phyloP scores from a whole-genome alignment of 2,329 filamentous ascomycete species.

The Colletotrichum gloeosporioides region DNA sequence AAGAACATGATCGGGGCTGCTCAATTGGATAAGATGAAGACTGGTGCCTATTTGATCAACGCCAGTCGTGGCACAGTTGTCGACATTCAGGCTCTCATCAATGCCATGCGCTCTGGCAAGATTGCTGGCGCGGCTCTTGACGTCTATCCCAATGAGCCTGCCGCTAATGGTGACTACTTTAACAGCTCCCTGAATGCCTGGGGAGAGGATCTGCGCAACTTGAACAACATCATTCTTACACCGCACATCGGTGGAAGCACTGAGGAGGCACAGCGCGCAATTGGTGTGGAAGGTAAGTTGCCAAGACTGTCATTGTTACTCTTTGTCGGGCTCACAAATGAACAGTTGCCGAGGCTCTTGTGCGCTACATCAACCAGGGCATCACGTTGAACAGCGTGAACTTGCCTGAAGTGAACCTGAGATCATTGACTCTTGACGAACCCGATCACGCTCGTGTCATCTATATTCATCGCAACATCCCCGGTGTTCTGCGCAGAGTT shows the following conservation, averaged over 20 bases:
- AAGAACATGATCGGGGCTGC: slow-evolving; percentile 85
- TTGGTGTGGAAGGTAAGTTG: slow-evolving; percentile 78
- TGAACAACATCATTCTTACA: slow-evolving; percentile 94
- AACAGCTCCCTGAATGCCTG: slow-evolving; percentile 81
- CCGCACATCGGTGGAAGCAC: slow-evolving; percentile 98
- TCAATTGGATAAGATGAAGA: slow-evolving; percentile 89
- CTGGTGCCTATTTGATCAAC: slow-evolving; percentile 93
- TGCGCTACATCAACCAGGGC: slow-evolving; percentile 95
- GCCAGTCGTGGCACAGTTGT: slow-evolving; percentile 93
- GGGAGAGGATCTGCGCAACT: slow-evolving; percentile 81
- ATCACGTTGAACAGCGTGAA: slow-evolving; percentile 92
- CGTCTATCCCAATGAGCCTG: slow-evolving; percentile 93
- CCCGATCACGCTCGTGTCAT: slow-evolving; percentile 90
- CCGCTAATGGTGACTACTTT: slow-evolving; percentile 95
- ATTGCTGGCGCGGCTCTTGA: slow-evolving; percentile 94
- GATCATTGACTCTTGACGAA: slow-evolving; percentile 89
- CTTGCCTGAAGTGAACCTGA: slow-evolving; percentile 91
- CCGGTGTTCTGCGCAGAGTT: slow-evolving; percentile 91
- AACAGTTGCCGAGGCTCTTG: slow-evolving; percentile 80
- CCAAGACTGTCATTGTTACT: neutral
- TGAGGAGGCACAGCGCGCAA: slow-evolving; percentile 95
- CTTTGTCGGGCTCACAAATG: neutral
- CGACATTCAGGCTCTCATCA: slow-evolving; percentile 89
- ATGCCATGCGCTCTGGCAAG: slow-evolving; percentile 84
- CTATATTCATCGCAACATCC: slow-evolving; percentile 96